These are phyloP conservation scores for Nissolia schottii DNA, from an alignment of 306 rosid species.

Conservation along the genomic window DNA sequence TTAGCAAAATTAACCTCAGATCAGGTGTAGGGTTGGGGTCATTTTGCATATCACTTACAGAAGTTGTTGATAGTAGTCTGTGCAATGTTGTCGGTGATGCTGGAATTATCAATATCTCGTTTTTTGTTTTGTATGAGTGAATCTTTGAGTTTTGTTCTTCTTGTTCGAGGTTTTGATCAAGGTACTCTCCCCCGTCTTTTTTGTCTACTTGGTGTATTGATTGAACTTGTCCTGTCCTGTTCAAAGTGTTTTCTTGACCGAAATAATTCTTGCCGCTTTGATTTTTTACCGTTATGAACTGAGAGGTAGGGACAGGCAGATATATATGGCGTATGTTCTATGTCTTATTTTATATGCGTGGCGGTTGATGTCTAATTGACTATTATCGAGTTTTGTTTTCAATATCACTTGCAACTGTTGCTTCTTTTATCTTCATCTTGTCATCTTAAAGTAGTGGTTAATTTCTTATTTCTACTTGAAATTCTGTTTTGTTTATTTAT, in stretches of 20 bases:
- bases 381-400: background rate
- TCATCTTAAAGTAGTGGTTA: background rate
- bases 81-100: background rate
- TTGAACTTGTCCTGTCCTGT: background rate
- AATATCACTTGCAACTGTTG: background rate
- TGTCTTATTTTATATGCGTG: background rate
- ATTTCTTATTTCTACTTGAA: background rate
- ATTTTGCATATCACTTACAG: background rate
- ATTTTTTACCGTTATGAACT: background rate
- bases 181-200: background rate
- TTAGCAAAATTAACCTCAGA: background rate
- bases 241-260: constrained; percentile 1
- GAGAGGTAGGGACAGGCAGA: background rate
- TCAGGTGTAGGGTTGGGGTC: background rate
- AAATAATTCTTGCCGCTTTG: background rate
- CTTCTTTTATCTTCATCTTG: background rate
- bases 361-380: background rate
- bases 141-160: background rate
- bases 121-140: background rate
- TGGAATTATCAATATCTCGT: background rate
- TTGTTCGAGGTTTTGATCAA: background rate
- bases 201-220: background rate
- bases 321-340: background rate
- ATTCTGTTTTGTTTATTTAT: background rate
- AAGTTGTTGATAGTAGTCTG: background rate